Percentiles rank a stretch among this genome's conserved stretches.
These are phyloP conservation scores for Blepharisma stoltei DNA, from an alignment of 73 alveolate genomes.

Conservation along the genomic window DNA sequence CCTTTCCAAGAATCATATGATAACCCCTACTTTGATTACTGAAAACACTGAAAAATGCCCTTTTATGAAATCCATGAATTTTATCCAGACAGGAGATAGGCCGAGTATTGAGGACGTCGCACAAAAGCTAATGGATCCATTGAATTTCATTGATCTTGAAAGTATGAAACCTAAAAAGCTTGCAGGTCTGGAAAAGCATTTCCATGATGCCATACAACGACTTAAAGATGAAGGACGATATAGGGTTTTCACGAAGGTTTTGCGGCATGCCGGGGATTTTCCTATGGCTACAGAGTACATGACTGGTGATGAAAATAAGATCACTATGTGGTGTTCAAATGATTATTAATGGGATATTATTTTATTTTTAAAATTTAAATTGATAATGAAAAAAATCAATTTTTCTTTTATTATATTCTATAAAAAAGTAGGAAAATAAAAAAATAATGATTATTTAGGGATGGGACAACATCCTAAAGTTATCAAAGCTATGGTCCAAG, in stretches of 20 bases:
- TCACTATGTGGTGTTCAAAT: conserved; percentile 78
- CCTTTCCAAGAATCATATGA: background rate
- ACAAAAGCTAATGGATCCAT: conserved; percentile 13
- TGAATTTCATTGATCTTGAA: conserved; percentile 25
- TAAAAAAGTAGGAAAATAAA: too few species aligned
- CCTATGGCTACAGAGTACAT: conserved; percentile 60
- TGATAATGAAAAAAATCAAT: too few species aligned
- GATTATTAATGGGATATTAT: too few species aligned
- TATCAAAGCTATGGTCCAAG: conserved; percentile 54
- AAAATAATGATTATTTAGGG: conserved; percentile 81
- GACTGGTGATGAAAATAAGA: conserved; percentile 34
- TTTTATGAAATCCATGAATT: conserved; percentile 13
- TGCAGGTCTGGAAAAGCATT: conserved; percentile 20
- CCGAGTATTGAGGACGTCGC: conserved; percentile 12
- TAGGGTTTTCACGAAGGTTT: conserved; percentile 57
- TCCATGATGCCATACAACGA: conserved; percentile 44
- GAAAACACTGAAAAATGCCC: conserved; percentile 26
- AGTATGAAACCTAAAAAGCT: background rate
- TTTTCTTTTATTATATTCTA: too few species aligned
- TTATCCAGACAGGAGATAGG: background rate
- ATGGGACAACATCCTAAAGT: conserved; percentile 72
- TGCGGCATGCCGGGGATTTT: conserved; percentile 58
- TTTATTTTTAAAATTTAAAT: too few species aligned
- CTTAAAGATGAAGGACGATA: conserved; percentile 71
- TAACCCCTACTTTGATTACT: background rate